These are phyloP conservation scores for Lodderomyces orthopsilosis DNA, from an alignment of 1,139 yeast species.

Conservation along the genomic window DNA sequence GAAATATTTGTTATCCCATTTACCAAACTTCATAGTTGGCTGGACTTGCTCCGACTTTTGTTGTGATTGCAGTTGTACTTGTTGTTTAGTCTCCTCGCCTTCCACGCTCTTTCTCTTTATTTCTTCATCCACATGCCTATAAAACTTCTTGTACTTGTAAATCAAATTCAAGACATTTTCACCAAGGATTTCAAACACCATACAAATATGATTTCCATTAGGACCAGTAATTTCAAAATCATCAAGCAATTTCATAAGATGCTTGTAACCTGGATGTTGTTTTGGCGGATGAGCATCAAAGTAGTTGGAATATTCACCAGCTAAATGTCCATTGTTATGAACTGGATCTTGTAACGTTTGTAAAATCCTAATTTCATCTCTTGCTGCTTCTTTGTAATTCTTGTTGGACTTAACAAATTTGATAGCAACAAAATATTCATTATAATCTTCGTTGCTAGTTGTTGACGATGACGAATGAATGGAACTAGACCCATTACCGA, in stretches of 20 bases:
- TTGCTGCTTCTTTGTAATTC: conserved; percentile 42
- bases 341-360: conserved; percentile 20
- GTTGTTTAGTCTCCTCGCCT: conserved; percentile 5
- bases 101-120: conserved; percentile 11
- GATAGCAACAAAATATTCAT: conserved; percentile 38
- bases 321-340: conserved; percentile 24
- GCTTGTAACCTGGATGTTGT: conserved; percentile 38
- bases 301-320: conserved; percentile 17
- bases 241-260: conserved; percentile 40
- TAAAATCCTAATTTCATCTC: conserved; percentile 40
- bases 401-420: conserved; percentile 40
- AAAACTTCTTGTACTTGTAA: conserved; percentile 31
- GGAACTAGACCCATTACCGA: conserved; percentile 7
- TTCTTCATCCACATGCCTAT: conserved; percentile 12
- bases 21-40: conserved; percentile 17
- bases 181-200: conserved; percentile 45
- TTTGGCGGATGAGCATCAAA: conserved; percentile 12
- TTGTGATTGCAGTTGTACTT: background rate
- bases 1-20: conserved; percentile 21
- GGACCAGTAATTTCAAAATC: conserved; percentile 42
- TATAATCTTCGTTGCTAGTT: conserved; percentile 7
- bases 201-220: conserved; percentile 42
- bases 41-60: background rate
- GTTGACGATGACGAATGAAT: conserved; percentile 1
- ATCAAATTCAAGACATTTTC: conserved; percentile 41